These are phyloP conservation scores for Setomelanomma holmii DNA, from an alignment of 2,329 filamentous ascomycete genomes.

Conservation along the genomic window DNA sequence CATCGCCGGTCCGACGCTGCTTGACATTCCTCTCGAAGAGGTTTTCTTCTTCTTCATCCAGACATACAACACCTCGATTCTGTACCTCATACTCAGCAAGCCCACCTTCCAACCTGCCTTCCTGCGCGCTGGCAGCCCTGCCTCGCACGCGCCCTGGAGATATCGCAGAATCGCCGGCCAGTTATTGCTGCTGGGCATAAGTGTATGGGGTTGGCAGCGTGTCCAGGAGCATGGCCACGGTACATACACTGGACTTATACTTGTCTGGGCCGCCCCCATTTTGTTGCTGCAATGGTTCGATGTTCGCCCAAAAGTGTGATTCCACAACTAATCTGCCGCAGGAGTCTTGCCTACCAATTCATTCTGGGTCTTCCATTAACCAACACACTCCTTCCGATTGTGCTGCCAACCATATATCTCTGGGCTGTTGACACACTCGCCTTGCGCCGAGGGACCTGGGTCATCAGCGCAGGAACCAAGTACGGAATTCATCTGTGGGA, in stretches of 20 bases:
- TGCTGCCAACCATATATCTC: slow-evolving; percentile 71
- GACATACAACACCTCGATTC: slow-evolving; percentile 73
- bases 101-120: slow-evolving; percentile 64
- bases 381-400: slow-evolving; percentile 66
- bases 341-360: slow-evolving; percentile 69
- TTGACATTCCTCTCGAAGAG: slow-evolving; percentile 73
- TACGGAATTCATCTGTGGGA: slow-evolving; percentile 68
- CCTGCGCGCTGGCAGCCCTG: slow-evolving; percentile 52
- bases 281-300: slow-evolving; percentile 66
- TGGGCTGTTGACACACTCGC: slow-evolving; percentile 76
- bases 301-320: not conserved
- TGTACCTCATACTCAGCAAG: slow-evolving; percentile 73
- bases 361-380: slow-evolving; percentile 65
- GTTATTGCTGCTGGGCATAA: slow-evolving; percentile 53
- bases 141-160: slow-evolving; percentile 43
- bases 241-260: slow-evolving; percentile 74
- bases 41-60: slow-evolving; percentile 81
- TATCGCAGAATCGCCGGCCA: slow-evolving; percentile 57
- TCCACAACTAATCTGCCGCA: slow-evolving; percentile 18
- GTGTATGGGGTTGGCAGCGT: slow-evolving; percentile 55
- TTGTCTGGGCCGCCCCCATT: slow-evolving; percentile 73
- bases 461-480: slow-evolving; percentile 72
- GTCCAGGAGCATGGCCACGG: slow-evolving; percentile 57
- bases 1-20: slow-evolving; percentile 68
- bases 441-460: slow-evolving; percentile 73